Evolutionary conservation across 208 protist species (phyloP).

Genomic region (Leishmania lainsoni): DNA sequence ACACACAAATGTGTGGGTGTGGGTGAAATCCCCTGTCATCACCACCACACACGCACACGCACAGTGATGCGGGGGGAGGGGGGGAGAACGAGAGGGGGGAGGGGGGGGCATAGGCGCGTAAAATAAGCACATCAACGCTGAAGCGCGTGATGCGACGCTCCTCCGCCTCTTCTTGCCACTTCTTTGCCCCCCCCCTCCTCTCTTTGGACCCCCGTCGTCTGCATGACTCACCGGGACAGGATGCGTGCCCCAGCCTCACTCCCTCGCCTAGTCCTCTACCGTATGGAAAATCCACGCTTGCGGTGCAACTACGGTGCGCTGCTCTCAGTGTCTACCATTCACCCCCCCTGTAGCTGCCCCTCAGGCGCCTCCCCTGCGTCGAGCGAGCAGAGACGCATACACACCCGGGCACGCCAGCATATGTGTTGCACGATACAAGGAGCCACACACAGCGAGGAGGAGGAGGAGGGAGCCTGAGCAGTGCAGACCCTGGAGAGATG

Average conservation of each 20-base stretch:
- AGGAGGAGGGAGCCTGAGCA: conserved; percentile 8
- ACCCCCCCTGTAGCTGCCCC: background rate
- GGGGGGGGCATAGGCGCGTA: background rate
- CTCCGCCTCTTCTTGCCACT: no score
- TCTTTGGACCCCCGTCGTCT: background rate
- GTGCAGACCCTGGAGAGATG: background rate
- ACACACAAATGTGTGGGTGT: background rate
- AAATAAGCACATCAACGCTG: no score
- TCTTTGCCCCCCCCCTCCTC: no score
- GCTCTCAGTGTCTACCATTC: background rate
- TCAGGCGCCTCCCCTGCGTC: background rate
- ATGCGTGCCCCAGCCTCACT: background rate
- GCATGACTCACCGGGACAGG: background rate
- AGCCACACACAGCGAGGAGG: background rate
- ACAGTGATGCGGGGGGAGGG: background rate
- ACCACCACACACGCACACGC: background rate
- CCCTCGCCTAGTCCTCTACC: background rate
- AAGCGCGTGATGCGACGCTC: background rate
- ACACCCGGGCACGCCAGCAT: background rate
- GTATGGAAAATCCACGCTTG: background rate
- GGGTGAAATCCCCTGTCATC: background rate
- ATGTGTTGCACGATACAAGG: background rate
- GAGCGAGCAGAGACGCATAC: background rate
- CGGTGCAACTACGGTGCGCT: background rate
- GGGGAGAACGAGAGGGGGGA: background rate